Conservation (phyloP, 768 basidiomycete species). For the Lyophyllum atratum region DNA sequence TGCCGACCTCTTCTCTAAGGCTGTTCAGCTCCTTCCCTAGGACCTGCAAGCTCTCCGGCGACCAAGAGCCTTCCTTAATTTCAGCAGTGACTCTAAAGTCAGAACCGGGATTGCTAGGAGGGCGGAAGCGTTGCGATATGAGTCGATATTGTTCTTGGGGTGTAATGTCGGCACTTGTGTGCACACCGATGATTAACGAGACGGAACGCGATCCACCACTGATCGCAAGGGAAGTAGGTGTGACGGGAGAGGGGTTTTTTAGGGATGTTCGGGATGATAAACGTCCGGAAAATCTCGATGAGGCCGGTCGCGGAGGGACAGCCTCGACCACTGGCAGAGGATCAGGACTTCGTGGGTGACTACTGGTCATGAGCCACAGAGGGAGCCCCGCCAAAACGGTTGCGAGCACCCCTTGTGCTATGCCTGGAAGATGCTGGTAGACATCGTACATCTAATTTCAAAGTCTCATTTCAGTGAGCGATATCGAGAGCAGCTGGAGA, state of each 20-base stretch:
- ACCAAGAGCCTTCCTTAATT: neutral
- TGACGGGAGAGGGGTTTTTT: neutral
- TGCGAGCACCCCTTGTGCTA: neutral
- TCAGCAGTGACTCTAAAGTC: neutral
- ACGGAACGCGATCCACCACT: neutral
- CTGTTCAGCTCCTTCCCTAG: neutral
- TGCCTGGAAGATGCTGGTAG: neutral
- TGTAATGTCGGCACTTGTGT: neutral
- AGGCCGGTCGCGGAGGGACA: neutral
- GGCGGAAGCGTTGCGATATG: neutral
- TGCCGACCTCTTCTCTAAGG: neutral
- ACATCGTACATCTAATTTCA: neutral
- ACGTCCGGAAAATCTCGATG: neutral
- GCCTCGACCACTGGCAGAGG: neutral
- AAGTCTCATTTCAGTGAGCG: neutral
- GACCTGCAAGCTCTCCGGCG: neutral
- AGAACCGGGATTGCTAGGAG: neutral
- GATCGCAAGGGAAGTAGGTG: neutral
- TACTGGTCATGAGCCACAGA: neutral
- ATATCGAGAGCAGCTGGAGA: neutral
- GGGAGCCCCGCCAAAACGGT: neutral
- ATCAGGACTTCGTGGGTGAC: neutral
- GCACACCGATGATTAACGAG: neutral
- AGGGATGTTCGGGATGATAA: neutral
- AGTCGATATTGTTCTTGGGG: neutral